Evolutionary conservation across 1,284 basidiomycete genomes (phyloP), one percentile per base, ranked within the genome.

Genomic region (Singerocomus inundabilis): DNA sequence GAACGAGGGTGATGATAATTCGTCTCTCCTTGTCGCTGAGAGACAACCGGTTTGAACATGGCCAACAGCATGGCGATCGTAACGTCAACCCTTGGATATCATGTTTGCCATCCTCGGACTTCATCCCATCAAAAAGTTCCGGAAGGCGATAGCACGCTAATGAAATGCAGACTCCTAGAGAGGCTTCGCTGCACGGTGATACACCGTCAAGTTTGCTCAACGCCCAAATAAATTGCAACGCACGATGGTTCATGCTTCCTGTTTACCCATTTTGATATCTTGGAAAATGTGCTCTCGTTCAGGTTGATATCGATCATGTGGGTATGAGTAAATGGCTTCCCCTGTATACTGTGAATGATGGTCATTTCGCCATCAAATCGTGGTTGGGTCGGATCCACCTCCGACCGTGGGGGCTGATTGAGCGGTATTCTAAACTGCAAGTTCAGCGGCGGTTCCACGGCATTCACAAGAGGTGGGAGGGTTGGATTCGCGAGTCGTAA

Each of bases 101-200:
- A 8, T 6, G 28, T 43, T 31, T 28, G 12, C 32, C 47, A 25
- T 29, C 35, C 28, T 40, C 40, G 6, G 31, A 41, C 32, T 49
- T 54, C 32, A 51, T 28, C 24, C 15, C 28, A 24, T 42, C 30
- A 33, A 48, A 54, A n/a, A 66, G 11, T 16, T 56, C 56, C 6
- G 49, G 44, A 18, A 70, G 53, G 41, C 32, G 52, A 49, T 66
- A 66, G 16, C 66, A 66, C 2, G 44, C 64, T 10, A 70, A 36
- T 7, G 66, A 68, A 26, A 66, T 50, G 32, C 68, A 69, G 15
- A 60, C 55, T 9, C 58, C 60, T 4, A 40, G 47, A 15, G 49
- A 11, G 13, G 62, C 47, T 37, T 66, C 46, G 15, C 67, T 66
- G 37, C 3, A 4, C 21, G n/a, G 38, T 2, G 32, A 39, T 12